A percentile compares a stretch with the other conserved stretches of the same genome.
Evolutionary conservation across 2,329 filamentous ascomycete genomes (phyloP).

Genomic region (Aureobasidium sp.): DNA sequence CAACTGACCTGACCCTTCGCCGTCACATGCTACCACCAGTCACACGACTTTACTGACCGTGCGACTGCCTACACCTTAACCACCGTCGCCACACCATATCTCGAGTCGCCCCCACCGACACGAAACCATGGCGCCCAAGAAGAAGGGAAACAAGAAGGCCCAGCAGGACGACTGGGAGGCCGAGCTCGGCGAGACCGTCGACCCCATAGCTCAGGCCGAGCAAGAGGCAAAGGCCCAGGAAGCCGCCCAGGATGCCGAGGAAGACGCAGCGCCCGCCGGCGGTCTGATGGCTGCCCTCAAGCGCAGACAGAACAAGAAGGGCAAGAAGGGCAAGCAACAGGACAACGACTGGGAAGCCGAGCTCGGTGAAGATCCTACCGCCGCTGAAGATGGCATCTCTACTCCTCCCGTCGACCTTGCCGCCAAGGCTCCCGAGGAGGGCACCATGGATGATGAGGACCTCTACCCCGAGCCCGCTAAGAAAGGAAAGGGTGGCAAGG

Average conservation of each 20-base stretch:
- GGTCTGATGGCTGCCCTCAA: constrained; percentile 44
- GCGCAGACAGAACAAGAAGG: constrained; percentile 64
- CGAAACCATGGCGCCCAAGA: constrained; percentile 77
- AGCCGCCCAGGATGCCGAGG: constrained; percentile 41
- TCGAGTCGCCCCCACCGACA: background rate
- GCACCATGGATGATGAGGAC: constrained; percentile 59
- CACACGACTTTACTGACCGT: constrained; percentile 15
- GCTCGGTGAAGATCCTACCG: constrained; percentile 50
- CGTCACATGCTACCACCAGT: constrained; percentile 4
- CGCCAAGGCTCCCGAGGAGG: constrained; percentile 72
- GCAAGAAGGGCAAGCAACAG: constrained; percentile 73
- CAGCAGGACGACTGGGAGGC: constrained; percentile 90
- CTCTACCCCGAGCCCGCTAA: constrained; percentile 72
- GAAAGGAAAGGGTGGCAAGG: constrained; percentile 57
- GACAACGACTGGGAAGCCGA: constrained; percentile 72
- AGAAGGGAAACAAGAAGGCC: constrained; percentile 83
- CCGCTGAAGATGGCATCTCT: constrained; percentile 30
- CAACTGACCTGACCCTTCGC: background rate
- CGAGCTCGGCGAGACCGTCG: constrained; percentile 73
- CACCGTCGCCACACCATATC: background rate
- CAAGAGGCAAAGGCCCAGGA: constrained; percentile 39
- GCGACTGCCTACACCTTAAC: background rate
- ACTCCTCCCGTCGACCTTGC: constrained; percentile 38
- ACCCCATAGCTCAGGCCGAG: constrained; percentile 50
- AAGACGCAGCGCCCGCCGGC: constrained; percentile 44